Evolutionary conservation across 805 yeast species (phyloP), one percentile per base, ranked within the genome.

Genomic region (Candida awuae): DNA sequence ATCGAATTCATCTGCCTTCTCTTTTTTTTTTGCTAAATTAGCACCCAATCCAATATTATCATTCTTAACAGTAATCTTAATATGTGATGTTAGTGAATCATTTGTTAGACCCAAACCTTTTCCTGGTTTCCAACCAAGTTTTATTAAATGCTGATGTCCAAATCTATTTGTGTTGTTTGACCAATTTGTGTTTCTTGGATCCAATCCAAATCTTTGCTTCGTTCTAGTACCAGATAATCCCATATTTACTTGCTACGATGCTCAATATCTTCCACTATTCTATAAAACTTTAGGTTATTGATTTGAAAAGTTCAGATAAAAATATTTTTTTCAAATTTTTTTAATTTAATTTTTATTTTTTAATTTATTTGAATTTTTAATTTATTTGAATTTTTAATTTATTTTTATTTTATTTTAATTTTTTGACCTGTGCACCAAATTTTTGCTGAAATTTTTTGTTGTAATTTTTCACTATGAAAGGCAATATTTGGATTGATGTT

Each of bases 151-250:
- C 52, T 81, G 75, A 57, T 84, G 96, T 0, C 98, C 98, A 54
- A 90, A 90, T 37, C 95, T 64, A 4, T 68, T 66, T 0, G 80
- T 77, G 52, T 85, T 84, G 54, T 86, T 86, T 19, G 96, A 81
- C 98, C 98, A 90, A 45, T 77, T 73, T 1, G 96, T 88, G 54
- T 90, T 90, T 54, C 97, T 68, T 14, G 98, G 98, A 63, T 90
- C 98, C 27, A 71, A 62, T 9, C 97, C 97, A 57, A 88, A 81
- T 53, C 92, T 72, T 53, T 84, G 94, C 54, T 84, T 86, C 10
- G 71, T 75, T 55, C 78, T 81, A 6, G 80, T 70, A 9, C 84
- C 97, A 32, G 90, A 90, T 53, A 84, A 71, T 37, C 94, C 92
- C 94, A 84, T 84, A 16, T 13, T 43, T 30, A 4, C 32, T 13